These are phyloP conservation scores for Kazachstania bromeliacearum DNA, from an alignment of 805 yeast genomes.

Conservation along the genomic window DNA sequence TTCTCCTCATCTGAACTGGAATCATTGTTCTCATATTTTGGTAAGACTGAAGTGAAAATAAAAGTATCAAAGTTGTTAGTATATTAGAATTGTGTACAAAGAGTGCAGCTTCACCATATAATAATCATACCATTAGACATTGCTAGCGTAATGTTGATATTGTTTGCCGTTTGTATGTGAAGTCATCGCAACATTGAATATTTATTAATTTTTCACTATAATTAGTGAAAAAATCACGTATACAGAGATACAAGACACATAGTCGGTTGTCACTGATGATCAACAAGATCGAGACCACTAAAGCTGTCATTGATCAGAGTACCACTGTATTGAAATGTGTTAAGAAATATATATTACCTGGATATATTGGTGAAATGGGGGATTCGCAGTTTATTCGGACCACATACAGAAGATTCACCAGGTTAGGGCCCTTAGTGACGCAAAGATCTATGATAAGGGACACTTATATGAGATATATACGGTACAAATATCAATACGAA, in stretches of 20 bases:
- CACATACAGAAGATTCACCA: constrained; percentile 20
- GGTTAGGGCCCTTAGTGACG: constrained; percentile 23
- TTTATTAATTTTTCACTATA: too few relatives aligned
- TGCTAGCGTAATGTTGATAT: too few relatives aligned
- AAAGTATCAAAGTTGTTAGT: background rate
- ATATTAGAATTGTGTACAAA: background rate
- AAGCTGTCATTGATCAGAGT: background rate
- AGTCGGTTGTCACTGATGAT: too few relatives aligned
- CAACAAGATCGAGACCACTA: background rate
- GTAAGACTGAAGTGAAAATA: constrained; percentile 1
- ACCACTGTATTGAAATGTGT: background rate
- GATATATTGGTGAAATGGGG: background rate
- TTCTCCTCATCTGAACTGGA: constrained; percentile 4
- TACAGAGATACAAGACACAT: too few relatives aligned
- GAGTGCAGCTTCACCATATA: background rate
- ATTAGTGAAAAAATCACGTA: too few relatives aligned
- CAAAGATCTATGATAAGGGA: constrained; percentile 17
- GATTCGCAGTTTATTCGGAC: constrained; percentile 4
- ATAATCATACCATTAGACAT: too few relatives aligned
- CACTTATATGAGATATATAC: constrained; percentile 21
- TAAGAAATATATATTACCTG: background rate
- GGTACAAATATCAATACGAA: constrained; percentile 24
- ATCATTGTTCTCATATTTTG: constrained; percentile 5
- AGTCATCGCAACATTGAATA: too few relatives aligned
- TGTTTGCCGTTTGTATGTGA: too few relatives aligned